A percentile compares a stretch with the other conserved stretches of the same genome.
Conservation (phyloP, 345 rosid species). For the Gossypium turneri region DNA sequence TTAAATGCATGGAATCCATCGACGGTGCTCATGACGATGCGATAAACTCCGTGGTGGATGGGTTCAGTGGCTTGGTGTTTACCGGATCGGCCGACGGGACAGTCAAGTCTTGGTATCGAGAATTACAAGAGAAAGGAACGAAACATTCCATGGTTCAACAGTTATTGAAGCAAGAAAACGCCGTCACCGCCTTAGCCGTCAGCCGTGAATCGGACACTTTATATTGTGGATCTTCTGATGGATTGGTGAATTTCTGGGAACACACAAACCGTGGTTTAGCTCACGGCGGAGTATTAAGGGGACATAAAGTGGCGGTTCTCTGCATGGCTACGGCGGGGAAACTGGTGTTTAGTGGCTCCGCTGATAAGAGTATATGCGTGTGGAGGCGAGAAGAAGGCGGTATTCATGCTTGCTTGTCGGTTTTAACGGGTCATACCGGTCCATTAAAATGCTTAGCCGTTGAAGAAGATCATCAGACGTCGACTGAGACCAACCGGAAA, state of each 20-base stretch:
- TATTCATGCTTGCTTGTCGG: slow-evolving; percentile 52
- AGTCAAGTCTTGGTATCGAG: slow-evolving; percentile 60
- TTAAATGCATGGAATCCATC: slow-evolving; percentile 52
- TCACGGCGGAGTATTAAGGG: slow-evolving; percentile 55
- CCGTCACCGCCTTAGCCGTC: slow-evolving; percentile 73
- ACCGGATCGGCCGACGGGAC: slow-evolving; percentile 75
- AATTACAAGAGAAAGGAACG: slow-evolving; percentile 50
- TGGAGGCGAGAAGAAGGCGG: slow-evolving; percentile 68
- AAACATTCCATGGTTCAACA: slow-evolving; percentile 51
- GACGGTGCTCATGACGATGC: slow-evolving; percentile 61
- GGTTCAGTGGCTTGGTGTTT: slow-evolving; percentile 42
- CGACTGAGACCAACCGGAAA: slow-evolving; percentile 30
- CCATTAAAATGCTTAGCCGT: slow-evolving; percentile 80
- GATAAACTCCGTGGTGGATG: slow-evolving; percentile 43
- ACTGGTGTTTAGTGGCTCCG: slow-evolving; percentile 76
- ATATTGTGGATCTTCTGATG: slow-evolving; percentile 71
- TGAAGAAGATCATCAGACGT: slow-evolving; percentile 29
- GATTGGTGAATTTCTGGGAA: slow-evolving; percentile 66
- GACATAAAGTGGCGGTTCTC: slow-evolving; percentile 61
- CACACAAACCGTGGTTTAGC: slow-evolving; percentile 33
- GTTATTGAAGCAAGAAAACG: slow-evolving; percentile 63
- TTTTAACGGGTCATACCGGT: slow-evolving; percentile 72
- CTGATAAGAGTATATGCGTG: slow-evolving; percentile 77
- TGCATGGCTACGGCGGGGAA: slow-evolving; percentile 56
- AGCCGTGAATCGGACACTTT: slow-evolving; percentile 33